These are phyloP conservation scores for Peniophora sp. DNA, from an alignment of 1,284 basidiomycete genomes.

Conservation along the genomic window DNA sequence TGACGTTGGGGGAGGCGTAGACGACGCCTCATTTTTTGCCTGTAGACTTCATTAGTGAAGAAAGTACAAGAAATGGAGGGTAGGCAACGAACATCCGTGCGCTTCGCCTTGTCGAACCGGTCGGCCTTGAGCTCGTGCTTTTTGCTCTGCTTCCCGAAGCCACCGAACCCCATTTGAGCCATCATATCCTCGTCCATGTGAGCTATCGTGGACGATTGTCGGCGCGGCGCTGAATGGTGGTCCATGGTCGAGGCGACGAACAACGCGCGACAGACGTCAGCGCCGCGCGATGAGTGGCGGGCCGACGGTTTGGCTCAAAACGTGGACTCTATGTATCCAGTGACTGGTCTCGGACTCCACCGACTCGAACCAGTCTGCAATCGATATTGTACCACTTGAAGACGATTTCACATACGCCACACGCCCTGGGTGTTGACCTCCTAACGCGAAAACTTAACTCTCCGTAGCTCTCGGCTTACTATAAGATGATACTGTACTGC, in stretches of 20 bases:
- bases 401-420: no score
- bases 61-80: background rate
- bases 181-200: slow-evolving; percentile 50
- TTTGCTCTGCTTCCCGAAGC: slow-evolving; percentile 66
- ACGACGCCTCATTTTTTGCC: background rate
- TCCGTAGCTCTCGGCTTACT: no score
- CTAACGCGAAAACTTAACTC: no score
- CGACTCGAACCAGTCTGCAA: no score
- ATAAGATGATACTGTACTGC: no score
- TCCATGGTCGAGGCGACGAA: background rate
- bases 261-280: no score
- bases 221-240: slow-evolving; percentile 2
- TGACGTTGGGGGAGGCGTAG: background rate
- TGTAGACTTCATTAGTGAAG: background rate
- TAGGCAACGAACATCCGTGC: slow-evolving; percentile 33
- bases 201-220: slow-evolving; percentile 31
- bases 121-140: slow-evolving; percentile 60
- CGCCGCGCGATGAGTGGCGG: no score
- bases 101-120: slow-evolving; percentile 70
- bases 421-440: no score
- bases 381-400: no score
- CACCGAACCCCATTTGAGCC: slow-evolving; percentile 72
- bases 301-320: no score
- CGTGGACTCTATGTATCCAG: no score
- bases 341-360: no score